phyloP scores from a whole-genome alignment of 345 rosid species.

The Erysimum cheiranthoides region DNA sequence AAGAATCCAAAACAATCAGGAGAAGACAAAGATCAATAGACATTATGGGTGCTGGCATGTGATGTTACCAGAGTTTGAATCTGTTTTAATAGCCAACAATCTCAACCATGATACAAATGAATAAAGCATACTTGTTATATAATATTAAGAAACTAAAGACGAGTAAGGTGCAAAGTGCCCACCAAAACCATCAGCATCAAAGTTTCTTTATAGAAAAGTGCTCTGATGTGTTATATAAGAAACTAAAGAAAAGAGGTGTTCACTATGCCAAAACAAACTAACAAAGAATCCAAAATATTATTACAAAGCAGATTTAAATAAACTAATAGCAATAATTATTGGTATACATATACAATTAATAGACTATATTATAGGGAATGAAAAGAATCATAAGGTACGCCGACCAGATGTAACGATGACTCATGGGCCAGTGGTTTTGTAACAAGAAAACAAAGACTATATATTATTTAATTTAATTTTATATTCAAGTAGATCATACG shows the following conservation, averaged over 20 bases:
- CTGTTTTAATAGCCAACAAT: slow-evolving; percentile 22
- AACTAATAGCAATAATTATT: not conserved
- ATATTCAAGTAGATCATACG: slow-evolving; percentile 8
- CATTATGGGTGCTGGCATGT: slow-evolving; percentile 35
- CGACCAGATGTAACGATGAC: slow-evolving; percentile 44
- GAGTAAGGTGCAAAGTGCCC: slow-evolving; percentile 39
- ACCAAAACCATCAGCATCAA: slow-evolving; percentile 41
- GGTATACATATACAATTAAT: not conserved
- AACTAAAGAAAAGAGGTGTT: not conserved
- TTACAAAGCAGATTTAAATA: not conserved
- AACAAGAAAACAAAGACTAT: slow-evolving; percentile 37
- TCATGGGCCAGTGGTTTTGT: slow-evolving; percentile 29
- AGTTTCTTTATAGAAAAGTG: slow-evolving; percentile 15
- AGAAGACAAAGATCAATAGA: slow-evolving; percentile 45
- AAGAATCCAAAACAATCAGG: slow-evolving; percentile 38
- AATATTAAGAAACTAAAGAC: slow-evolving; percentile 28
- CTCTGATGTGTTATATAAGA: slow-evolving; percentile 4
- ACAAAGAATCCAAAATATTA: slow-evolving; percentile 7
- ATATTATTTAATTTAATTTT: not conserved
- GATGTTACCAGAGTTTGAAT: slow-evolving; percentile 35
- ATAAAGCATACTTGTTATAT: slow-evolving; percentile 24
- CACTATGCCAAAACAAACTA: slow-evolving; percentile 10
- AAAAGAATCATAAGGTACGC: slow-evolving; percentile 37
- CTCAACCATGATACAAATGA: slow-evolving; percentile 36
- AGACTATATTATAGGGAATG: slow-evolving; percentile 14